Base-by-base conservation (phyloP, 257 asterid species). In the Coffea canephora region DNA sequence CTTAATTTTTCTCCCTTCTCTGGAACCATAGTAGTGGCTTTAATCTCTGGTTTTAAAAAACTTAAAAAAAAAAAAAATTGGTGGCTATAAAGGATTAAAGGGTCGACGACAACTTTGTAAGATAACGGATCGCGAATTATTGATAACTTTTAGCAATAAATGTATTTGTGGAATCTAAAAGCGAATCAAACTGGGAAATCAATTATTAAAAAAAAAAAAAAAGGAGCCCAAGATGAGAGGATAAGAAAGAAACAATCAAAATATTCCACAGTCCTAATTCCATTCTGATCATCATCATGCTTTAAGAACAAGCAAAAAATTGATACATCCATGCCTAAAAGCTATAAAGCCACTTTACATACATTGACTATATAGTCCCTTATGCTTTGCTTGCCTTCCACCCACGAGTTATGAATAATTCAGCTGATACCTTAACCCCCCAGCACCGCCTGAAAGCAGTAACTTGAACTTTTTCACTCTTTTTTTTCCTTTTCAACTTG, bases 361-460 rank as follows among this genome's bases (percentile, higher is more conserved):
- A 0, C n/a, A 68, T 59, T 88, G 82, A 84, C 88, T 7, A 31
- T 75, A 79, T 68, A 75, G 75, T 82, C 50, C 50, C 50, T 52
- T 52, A 69, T 57, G 65, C 90, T 78, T 88, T 89, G 55, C 88
- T 85, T 88, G 91, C 88, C 88, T 89, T 85, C 68, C 18, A 57
- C 77, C 77, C 34, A 16, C 19, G 36, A 23, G 13, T 46, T 6
- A 3, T n/a, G 54, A 52, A 36, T 36, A 34, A 34, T 55, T 36
- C 48, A 31, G 48, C 25, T 49, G n/a, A 27, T 73, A 31, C 77
- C 67, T 73, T 73, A 54, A 74, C 50, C 52, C 34, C 0, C 50
- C 34, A 18, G 2, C 68, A 16, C 27, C 34, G 5, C 10, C 31
- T 23, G 46, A 27, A 11, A 25, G 13, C 21, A 27, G 13, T 70